A percentile compares a stretch with the other conserved stretches of the same genome.
phyloP scores from a whole-genome alignment of 2,329 filamentous ascomycete genomes.

The Claviceps cyperi region DNA sequence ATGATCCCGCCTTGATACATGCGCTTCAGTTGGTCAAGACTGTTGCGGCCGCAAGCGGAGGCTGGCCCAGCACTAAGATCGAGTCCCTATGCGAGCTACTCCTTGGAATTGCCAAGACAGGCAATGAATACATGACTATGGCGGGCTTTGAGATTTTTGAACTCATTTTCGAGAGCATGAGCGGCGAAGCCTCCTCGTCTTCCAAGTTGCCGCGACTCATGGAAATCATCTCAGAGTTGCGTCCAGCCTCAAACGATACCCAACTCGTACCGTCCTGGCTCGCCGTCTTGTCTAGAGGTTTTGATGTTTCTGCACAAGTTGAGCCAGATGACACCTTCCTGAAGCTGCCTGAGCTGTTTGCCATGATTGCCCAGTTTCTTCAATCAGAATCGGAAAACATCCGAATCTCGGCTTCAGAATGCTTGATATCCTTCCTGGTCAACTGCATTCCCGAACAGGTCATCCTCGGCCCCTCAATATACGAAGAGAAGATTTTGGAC shows the following conservation, averaged over 20 bases:
- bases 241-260: constrained; percentile 83
- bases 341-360: constrained; percentile 75
- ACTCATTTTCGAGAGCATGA: constrained; percentile 86
- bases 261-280: constrained; percentile 94
- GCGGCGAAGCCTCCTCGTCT: constrained; percentile 72
- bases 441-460: constrained; percentile 78
- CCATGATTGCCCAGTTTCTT: constrained; percentile 66
- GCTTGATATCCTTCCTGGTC: constrained; percentile 79
- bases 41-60: constrained; percentile 71
- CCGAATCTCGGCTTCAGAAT: constrained; percentile 85
- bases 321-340: constrained; percentile 83
- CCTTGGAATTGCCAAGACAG: constrained; percentile 75
- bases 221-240: constrained; percentile 82
- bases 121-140: constrained; percentile 93
- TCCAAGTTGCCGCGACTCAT: constrained; percentile 79
- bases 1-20: constrained; percentile 80
- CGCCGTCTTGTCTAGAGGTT: constrained; percentile 83
- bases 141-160: constrained; percentile 95
- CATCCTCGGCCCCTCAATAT: constrained; percentile 77
- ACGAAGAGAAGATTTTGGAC: constrained; percentile 79
- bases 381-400: constrained; percentile 85
- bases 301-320: constrained; percentile 82
- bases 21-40: constrained; percentile 85
- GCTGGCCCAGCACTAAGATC: constrained; percentile 94
- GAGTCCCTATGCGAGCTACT: constrained; percentile 82